A percentile compares a stretch with the other conserved stretches of the same genome.
Evolutionary conservation across 2,329 filamentous ascomycete genomes (phyloP).

Genomic region (Phyllosticta citrichinensis): DNA sequence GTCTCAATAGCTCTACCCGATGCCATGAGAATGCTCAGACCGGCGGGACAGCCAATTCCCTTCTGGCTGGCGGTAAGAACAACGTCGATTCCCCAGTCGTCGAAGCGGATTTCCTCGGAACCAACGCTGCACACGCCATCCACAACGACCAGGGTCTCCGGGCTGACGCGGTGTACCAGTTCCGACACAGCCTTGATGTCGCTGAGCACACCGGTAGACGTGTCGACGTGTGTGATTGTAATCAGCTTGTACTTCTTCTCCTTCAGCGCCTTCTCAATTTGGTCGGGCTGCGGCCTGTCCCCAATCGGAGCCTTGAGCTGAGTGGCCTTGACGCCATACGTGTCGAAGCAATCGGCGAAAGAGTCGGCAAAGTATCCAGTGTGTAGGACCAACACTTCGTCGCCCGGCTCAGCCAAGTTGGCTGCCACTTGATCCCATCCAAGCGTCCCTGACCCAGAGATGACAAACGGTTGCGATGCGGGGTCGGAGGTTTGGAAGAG

Average conservation of each 20-base stretch:
- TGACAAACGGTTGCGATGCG: constrained; percentile 77
- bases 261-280: constrained; percentile 80
- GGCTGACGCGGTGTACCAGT: constrained; percentile 75
- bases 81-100: constrained; percentile 86
- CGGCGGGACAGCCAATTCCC: constrained; percentile 90
- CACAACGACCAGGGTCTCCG: constrained; percentile 82
- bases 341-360: constrained; percentile 83
- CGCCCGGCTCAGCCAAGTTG: constrained; percentile 81
- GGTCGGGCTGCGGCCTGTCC: constrained; percentile 71
- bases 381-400: constrained; percentile 85
- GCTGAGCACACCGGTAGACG: constrained; percentile 88
- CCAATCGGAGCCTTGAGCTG: constrained; percentile 86
- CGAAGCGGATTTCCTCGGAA: constrained; percentile 90
- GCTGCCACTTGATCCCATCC: constrained; percentile 96
- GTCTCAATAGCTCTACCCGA: constrained; percentile 76
- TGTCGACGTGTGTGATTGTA: constrained; percentile 95
- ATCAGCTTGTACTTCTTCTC: constrained; percentile 90
- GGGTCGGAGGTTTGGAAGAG: constrained; percentile 86
- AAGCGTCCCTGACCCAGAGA: constrained; percentile 88
- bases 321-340: constrained; percentile 83
- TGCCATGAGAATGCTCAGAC: constrained; percentile 87
- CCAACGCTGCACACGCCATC: constrained; percentile 97
- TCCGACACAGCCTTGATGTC: constrained; percentile 79
- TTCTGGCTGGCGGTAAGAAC: constrained; percentile 95
- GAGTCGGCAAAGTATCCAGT: constrained; percentile 96